Conservation (phyloP, 1,284 basidiomycete genomes). For the Moniliella sp. region DNA sequence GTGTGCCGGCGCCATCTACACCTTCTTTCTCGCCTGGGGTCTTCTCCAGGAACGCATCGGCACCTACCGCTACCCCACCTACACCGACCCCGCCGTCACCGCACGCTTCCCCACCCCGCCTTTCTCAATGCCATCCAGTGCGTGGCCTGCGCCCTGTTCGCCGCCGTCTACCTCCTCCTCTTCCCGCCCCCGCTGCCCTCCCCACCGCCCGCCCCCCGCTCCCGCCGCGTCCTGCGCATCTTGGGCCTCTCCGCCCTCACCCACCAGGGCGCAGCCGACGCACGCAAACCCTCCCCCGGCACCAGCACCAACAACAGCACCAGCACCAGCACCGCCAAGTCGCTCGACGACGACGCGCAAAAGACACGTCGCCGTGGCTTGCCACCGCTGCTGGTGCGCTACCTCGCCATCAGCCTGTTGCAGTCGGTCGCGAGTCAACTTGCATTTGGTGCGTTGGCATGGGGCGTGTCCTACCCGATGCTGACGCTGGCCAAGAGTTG, state of each 20-base stretch:
- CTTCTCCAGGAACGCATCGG: slow-evolving; percentile 29
- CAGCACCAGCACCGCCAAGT: neutral
- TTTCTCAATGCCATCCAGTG: slow-evolving; percentile 75
- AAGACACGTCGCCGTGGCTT: too few relatives aligned
- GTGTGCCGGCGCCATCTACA: slow-evolving; percentile 25
- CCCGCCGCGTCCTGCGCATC: slow-evolving; percentile 4
- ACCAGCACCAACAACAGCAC: neutral
- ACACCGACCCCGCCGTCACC: neutral
- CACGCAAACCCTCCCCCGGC: too few relatives aligned
- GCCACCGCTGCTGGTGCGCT: slow-evolving; percentile 39
- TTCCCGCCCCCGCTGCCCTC: too few relatives aligned
- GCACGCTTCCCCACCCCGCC: slow-evolving; percentile 39
- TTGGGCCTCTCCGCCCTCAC: slow-evolving; percentile 21
- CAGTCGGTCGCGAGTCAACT: slow-evolving; percentile 81
- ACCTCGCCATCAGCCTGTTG: slow-evolving; percentile 43
- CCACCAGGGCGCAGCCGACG: slow-evolving; percentile 5
- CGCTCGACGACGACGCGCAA: too few relatives aligned
- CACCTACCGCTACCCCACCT: slow-evolving; percentile 16
- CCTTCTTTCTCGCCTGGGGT: slow-evolving; percentile 30
- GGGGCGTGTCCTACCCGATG: slow-evolving; percentile 79
- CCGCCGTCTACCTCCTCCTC: slow-evolving; percentile 55
- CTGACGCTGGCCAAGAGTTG: slow-evolving; percentile 97
- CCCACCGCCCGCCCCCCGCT: too few relatives aligned
- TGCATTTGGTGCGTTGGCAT: slow-evolving; percentile 74
- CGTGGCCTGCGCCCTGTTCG: slow-evolving; percentile 53